Evolutionary conservation across 768 basidiomycete species (phyloP).

Genomic region (Hericium erinaceus): DNA sequence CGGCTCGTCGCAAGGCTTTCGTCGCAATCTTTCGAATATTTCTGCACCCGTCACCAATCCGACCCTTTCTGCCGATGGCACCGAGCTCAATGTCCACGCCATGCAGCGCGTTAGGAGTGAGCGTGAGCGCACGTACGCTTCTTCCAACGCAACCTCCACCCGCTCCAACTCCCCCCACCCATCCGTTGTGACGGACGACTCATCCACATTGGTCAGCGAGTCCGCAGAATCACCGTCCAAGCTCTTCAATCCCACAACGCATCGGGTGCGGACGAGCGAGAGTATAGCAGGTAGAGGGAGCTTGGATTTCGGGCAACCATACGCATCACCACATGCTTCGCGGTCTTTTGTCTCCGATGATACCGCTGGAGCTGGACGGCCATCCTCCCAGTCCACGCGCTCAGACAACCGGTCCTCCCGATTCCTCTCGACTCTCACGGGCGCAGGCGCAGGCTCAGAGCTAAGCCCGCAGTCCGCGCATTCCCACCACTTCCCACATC

Average conservation of each 20-base stretch:
- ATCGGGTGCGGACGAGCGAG: constrained; percentile 45
- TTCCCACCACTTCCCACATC: constrained; percentile 29
- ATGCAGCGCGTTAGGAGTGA: constrained; percentile 43
- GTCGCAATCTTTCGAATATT: constrained; percentile 30
- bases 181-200: constrained; percentile 46
- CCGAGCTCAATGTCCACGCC: constrained; percentile 58
- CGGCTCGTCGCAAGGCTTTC: constrained; percentile 46
- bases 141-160: constrained; percentile 14
- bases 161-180: constrained; percentile 44
- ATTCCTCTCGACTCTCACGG: constrained; percentile 24
- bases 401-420: constrained; percentile 57
- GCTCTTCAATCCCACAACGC: constrained; percentile 23
- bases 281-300: constrained; percentile 31
- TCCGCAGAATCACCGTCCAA: constrained; percentile 30
- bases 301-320: constrained; percentile 46
- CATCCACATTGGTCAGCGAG: constrained; percentile 50
- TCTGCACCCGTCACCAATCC: constrained; percentile 84
- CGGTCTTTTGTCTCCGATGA: constrained; percentile 24
- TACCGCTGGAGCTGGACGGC: constrained; percentile 39
- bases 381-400: constrained; percentile 49
- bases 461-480: constrained; percentile 48
- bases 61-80: constrained; percentile 60
- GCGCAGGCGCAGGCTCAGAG: constrained; percentile 36
- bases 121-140: constrained; percentile 41
- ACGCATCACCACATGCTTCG: constrained; percentile 17